phyloP scores from a whole-genome alignment of 78 protist genomes.

The Bigelowiella natans region DNA sequence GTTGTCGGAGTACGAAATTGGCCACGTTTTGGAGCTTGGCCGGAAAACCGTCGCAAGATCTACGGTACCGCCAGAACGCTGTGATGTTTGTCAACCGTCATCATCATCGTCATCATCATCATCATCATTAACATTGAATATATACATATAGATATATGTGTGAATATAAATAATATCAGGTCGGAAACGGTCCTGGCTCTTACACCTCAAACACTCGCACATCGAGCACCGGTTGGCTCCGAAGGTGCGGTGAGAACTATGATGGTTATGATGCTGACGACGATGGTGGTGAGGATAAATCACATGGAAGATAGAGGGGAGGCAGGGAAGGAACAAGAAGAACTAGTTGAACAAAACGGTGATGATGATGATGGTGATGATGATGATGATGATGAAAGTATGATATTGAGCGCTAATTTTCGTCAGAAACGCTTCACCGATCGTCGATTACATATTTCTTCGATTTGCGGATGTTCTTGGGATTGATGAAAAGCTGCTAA shows the following conservation, averaged over 20 bases:
- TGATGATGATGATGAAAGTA: no score
- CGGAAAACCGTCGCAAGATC: background rate
- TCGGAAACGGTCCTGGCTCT: background rate
- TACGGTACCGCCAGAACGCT: background rate
- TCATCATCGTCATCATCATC: background rate
- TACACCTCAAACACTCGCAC: background rate
- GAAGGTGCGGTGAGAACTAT: no score
- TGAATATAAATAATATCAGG: background rate
- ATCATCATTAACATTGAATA: background rate
- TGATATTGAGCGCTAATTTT: no score
- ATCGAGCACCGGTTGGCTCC: background rate
- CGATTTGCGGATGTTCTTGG: background rate
- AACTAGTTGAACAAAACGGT: no score
- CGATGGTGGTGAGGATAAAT: no score
- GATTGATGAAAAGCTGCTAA: background rate
- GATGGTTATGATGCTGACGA: no score
- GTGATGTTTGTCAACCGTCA: no score
- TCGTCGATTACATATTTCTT: background rate
- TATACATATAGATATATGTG: background rate
- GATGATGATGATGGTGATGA: no score
- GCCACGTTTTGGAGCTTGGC: background rate
- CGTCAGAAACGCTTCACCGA: no score
- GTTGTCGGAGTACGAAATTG: background rate
- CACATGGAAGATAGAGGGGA: no score
- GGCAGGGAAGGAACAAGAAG: no score